Conservation (phyloP, 2,329 filamentous ascomycete genomes). For the Sphaerulina musiva region DNA sequence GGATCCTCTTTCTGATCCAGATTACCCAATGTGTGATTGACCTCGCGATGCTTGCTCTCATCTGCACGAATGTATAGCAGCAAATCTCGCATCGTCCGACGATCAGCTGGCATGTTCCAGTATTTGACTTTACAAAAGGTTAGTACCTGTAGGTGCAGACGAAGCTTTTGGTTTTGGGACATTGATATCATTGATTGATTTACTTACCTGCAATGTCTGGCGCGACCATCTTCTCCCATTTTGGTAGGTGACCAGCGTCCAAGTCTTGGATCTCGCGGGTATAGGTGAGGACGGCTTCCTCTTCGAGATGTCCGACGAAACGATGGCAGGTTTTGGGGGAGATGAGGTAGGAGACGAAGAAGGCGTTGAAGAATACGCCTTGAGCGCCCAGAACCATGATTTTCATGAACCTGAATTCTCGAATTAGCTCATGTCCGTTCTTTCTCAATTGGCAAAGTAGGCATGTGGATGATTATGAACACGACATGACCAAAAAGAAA, state of each 20-base stretch:
- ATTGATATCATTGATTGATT: too few species aligned
- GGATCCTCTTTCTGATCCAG: conserved; percentile 78
- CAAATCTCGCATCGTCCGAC: conserved; percentile 76
- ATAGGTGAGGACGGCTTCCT: conserved; percentile 95
- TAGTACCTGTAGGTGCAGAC: too few species aligned
- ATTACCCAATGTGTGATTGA: conserved; percentile 92
- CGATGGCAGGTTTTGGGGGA: conserved; percentile 84
- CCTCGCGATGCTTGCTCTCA: conserved; percentile 73
- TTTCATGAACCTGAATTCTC: conserved; percentile 62
- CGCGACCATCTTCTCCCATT: conserved; percentile 70
- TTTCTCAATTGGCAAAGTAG: too few species aligned
- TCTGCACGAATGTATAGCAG: conserved; percentile 85
- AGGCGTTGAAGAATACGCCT: conserved; percentile 91
- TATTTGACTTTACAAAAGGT: conserved; percentile 54
- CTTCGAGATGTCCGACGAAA: conserved; percentile 94
- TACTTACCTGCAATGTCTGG: conserved; percentile 65
- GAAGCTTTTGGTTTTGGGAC: too few species aligned
- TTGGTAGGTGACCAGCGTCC: conserved; percentile 73
- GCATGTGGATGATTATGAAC: too few species aligned
- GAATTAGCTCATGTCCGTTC: neutral
- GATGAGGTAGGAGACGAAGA: conserved; percentile 83
- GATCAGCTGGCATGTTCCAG: conserved; percentile 86
- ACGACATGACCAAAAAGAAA: too few species aligned
- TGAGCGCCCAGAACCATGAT: conserved; percentile 86
- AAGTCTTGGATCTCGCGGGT: conserved; percentile 82